phyloP scores from a whole-genome alignment of 2,329 filamentous ascomycete genomes.

The Alternaria solani region DNA sequence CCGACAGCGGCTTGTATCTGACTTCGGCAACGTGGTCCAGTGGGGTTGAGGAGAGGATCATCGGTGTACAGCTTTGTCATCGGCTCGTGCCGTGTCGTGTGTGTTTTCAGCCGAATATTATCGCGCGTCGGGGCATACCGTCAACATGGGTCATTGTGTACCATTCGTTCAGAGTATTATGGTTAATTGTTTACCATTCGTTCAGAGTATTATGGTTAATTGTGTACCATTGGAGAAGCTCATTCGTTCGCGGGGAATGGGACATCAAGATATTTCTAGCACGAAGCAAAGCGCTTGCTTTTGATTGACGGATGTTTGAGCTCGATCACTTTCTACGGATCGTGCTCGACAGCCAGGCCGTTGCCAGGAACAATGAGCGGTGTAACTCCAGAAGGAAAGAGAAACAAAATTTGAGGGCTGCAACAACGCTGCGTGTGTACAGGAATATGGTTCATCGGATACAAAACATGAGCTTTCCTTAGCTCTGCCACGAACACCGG shows the following conservation, averaged over 20 bases:
- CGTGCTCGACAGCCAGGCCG: not conserved
- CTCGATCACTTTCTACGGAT: not conserved
- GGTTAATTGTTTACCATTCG: not conserved
- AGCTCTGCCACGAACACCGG: not conserved
- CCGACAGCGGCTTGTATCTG: slow-evolving; percentile 21
- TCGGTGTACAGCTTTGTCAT: slow-evolving; percentile 26
- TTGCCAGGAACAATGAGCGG: not conserved
- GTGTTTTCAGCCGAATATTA: slow-evolving; percentile 12
- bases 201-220: not conserved
- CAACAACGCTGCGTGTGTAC: not conserved
- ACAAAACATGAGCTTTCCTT: not conserved
- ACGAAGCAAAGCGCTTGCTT: not conserved
- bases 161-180: not conserved
- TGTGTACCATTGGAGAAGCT: not conserved
- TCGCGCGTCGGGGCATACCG: slow-evolving; percentile 1
- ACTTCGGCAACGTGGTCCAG: slow-evolving; percentile 14
- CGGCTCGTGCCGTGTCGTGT: slow-evolving; percentile 13
- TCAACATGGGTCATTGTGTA: not conserved
- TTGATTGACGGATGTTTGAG: slow-evolving; percentile 1
- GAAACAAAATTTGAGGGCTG: not conserved
- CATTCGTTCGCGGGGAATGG: not conserved
- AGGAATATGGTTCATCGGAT: not conserved
- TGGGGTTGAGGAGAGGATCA: slow-evolving; percentile 25
- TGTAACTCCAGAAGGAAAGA: not conserved
- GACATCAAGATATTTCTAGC: not conserved